A percentile compares a stretch with the other conserved stretches of the same genome.
phyloP scores from a whole-genome alignment of 805 yeast species.

The Barnettozyma populi region DNA sequence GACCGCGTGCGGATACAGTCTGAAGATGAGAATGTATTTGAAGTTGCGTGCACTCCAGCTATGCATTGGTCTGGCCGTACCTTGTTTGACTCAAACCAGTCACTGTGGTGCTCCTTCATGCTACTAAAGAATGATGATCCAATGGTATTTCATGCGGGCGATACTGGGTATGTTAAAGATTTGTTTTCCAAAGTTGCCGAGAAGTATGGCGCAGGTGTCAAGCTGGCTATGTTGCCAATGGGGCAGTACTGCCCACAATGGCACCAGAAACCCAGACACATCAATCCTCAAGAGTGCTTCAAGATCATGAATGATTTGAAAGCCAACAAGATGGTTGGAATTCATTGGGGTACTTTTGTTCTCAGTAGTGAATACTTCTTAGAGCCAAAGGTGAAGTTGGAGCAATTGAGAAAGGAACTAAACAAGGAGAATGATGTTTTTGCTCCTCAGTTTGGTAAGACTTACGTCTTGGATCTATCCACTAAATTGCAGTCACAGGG shows the following conservation, averaged over 20 bases:
- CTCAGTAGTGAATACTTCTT: slow-evolving; percentile 81
- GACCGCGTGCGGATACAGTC: slow-evolving; percentile 44
- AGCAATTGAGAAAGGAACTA: slow-evolving; percentile 39
- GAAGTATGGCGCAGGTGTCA: slow-evolving; percentile 53
- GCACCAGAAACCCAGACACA: slow-evolving; percentile 90
- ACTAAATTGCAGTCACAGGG: slow-evolving; percentile 5
- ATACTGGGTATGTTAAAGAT: slow-evolving; percentile 82
- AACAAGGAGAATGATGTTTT: slow-evolving; percentile 36
- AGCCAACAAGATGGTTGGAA: slow-evolving; percentile 67
- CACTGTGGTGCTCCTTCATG: slow-evolving; percentile 88
- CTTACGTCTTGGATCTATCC: slow-evolving; percentile 41
- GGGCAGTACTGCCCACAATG: slow-evolving; percentile 95
- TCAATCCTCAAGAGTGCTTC: slow-evolving; percentile 72
- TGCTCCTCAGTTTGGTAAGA: slow-evolving; percentile 75
- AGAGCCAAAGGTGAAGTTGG: slow-evolving; percentile 69
- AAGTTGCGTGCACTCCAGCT: slow-evolving; percentile 85
- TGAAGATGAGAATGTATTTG: slow-evolving; percentile 43
- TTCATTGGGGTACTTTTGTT: slow-evolving; percentile 96
- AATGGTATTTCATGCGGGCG: slow-evolving; percentile 86
- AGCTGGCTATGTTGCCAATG: slow-evolving; percentile 76
- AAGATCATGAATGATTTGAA: slow-evolving; percentile 58
- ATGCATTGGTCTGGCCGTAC: slow-evolving; percentile 96
- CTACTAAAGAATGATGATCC: slow-evolving; percentile 63
- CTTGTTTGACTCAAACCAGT: slow-evolving; percentile 70
- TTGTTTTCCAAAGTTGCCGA: slow-evolving; percentile 62